Evolutionary conservation across 2,329 filamentous ascomycete genomes (phyloP).

Genomic region (Pseudohalonectria lignicola): DNA sequence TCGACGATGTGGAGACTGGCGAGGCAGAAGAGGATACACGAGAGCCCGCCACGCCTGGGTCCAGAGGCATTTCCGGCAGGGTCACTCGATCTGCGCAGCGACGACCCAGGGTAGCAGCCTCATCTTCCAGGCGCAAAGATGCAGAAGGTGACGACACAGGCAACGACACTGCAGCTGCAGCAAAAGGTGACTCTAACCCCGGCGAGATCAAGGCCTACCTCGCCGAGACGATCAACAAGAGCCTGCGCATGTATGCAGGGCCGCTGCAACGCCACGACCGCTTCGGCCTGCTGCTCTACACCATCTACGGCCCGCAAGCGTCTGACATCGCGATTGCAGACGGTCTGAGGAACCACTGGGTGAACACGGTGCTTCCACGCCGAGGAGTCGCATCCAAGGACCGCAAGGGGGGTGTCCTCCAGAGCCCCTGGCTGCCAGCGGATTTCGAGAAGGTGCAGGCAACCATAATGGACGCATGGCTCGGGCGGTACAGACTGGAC

Average conservation of each 20-base stretch:
- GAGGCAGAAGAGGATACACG: too few species aligned
- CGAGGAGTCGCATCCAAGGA: slow-evolving; percentile 11
- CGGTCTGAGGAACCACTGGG: slow-evolving; percentile 29
- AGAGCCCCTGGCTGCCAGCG: slow-evolving; percentile 27
- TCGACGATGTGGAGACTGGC: too few species aligned
- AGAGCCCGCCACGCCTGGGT: too few species aligned
- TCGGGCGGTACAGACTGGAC: slow-evolving; percentile 8
- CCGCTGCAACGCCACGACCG: slow-evolving; percentile 23
- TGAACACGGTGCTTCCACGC: slow-evolving; percentile 26
- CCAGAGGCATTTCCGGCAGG: too few species aligned
- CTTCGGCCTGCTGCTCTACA: slow-evolving; percentile 21
- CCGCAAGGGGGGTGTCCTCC: slow-evolving; percentile 15
- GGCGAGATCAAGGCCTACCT: too few species aligned
- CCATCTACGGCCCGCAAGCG: slow-evolving; percentile 29
- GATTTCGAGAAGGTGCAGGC: slow-evolving; percentile 23
- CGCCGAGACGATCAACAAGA: slow-evolving; percentile 3
- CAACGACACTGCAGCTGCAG: too few species aligned
- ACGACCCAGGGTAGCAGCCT: too few species aligned
- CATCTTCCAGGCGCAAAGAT: too few species aligned
- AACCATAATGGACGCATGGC: slow-evolving; percentile 18
- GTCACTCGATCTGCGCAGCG: too few species aligned
- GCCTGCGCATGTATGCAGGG: slow-evolving; percentile 21
- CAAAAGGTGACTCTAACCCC: too few species aligned
- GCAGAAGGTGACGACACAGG: too few species aligned
- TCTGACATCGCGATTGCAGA: slow-evolving; percentile 22